Evolutionary conservation across 148 eudicot species (phyloP).

Genomic region (Salicornia ramosissima): DNA sequence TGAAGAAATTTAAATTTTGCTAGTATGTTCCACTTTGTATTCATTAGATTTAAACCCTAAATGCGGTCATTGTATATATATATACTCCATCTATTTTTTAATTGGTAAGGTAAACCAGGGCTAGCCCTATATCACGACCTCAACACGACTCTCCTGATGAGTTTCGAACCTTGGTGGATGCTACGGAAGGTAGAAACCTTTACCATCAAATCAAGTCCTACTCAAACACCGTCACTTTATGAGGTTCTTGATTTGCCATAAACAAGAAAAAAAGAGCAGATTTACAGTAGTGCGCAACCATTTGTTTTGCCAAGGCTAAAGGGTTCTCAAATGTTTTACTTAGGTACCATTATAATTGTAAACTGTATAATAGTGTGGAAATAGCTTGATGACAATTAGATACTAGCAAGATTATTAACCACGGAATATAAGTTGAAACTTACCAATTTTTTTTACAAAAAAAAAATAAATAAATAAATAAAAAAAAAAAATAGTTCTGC

Average conservation of each 20-base stretch:
- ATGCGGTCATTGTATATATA: no score
- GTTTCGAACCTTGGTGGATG: no score
- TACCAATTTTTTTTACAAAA: no score
- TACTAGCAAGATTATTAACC: not conserved
- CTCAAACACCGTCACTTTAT: not conserved
- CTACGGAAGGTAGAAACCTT: no score
- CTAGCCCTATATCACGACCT: no score
- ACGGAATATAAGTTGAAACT: no score
- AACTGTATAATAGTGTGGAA: not conserved
- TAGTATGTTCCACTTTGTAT: not conserved
- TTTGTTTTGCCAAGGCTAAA: not conserved
- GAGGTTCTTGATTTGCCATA: not conserved
- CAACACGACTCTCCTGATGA: no score
- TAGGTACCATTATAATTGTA: not conserved
- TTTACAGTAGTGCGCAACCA: not conserved
- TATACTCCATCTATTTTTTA: no score
- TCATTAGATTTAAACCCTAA: not conserved
- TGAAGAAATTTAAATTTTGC: constrained; percentile 3
- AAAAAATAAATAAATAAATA: no score
- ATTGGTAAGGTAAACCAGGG: no score
- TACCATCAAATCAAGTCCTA: no score
- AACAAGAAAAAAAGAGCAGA: not conserved
- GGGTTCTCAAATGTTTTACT: not conserved
- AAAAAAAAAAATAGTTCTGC: no score
- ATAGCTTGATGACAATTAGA: not conserved